Conservation (phyloP, 1,284 basidiomycete species). For the Nidula niveotomentosa region DNA sequence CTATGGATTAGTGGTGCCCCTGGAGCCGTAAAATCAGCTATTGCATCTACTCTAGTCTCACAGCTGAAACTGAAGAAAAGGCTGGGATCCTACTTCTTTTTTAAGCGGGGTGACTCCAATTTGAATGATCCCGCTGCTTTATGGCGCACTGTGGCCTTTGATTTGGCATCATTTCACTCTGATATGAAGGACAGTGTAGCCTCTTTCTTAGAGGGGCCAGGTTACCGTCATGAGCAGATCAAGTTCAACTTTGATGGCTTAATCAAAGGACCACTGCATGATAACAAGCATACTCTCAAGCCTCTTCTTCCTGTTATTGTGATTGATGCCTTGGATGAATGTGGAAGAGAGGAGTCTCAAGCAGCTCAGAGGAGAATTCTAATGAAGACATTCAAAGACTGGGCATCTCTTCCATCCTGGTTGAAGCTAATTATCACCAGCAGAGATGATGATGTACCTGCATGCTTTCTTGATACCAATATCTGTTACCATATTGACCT, state of each 20-base stretch:
- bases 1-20: not conserved
- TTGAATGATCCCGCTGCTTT: not conserved
- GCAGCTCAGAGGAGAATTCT: not conserved
- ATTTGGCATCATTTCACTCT: not conserved
- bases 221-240: not conserved
- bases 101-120: not conserved
- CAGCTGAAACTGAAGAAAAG: not conserved
- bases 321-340: constrained; percentile 17
- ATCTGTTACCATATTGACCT: not conserved
- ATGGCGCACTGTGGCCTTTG: not conserved
- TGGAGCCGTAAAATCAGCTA: constrained; percentile 5
- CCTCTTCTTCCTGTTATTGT: constrained; percentile 9
- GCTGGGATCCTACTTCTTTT: not conserved
- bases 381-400: not conserved
- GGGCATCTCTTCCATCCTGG: not conserved
- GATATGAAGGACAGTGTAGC: not conserved
- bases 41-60: constrained; percentile 2
- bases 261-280: not conserved
- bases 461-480: not conserved
- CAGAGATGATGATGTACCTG: not conserved
- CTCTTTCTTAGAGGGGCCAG: not conserved
- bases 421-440: constrained; percentile 1
- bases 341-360: not conserved
- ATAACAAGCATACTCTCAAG: not conserved
- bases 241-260: not conserved